These are phyloP conservation scores for Santalum album DNA, from an alignment of 164 flowering plant genomes.

Conservation along the genomic window DNA sequence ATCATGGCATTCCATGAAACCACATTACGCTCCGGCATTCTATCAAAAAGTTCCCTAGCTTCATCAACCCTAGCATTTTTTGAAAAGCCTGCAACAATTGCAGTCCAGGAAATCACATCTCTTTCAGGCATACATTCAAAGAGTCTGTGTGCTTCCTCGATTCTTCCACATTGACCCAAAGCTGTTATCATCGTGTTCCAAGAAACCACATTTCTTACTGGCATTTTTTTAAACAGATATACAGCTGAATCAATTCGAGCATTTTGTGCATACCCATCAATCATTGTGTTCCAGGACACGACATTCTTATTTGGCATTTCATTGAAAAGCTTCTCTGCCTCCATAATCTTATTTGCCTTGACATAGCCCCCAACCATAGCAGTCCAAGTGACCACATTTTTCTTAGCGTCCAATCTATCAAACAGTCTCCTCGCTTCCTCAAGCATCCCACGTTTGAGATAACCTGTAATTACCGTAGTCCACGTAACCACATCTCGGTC, in stretches of 20 bases:
- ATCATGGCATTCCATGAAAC: conserved; percentile 4
- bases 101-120: conserved; percentile 2
- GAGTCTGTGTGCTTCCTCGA: not conserved
- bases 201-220: not conserved
- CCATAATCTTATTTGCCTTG: not conserved
- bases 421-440: conserved; percentile 2
- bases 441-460: not conserved
- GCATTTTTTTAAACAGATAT: not conserved
- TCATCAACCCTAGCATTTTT: not conserved
- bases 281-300: conserved; percentile 4
- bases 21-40: not conserved
- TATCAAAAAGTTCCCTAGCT: not conserved
- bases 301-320: conserved; percentile 2
- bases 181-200: not conserved
- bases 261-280: conserved; percentile 3
- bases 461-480: not conserved
- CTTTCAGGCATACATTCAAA: not conserved
- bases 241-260: not conserved
- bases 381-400: conserved; percentile 2
- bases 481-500: not conserved
- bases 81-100: not conserved
- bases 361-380: not conserved
- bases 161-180: not conserved
- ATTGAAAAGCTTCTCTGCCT: conserved; percentile 1
- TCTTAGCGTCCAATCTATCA: conserved; percentile 1